Evolutionary conservation across 345 rosid species (phyloP).

Genomic region (Triadica sebifera): DNA sequence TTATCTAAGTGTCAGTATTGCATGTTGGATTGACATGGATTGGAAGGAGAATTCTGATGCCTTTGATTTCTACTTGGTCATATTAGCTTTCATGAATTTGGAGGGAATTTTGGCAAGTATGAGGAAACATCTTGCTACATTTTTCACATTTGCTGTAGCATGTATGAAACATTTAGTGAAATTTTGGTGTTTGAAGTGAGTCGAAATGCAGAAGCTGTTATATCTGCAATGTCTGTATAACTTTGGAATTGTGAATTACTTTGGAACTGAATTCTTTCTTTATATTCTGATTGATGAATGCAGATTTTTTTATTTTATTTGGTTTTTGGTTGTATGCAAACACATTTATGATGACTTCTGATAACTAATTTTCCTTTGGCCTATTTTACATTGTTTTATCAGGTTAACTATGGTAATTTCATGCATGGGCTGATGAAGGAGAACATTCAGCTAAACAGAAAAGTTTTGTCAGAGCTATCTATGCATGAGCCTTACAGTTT

Average conservation of each 20-base stretch:
- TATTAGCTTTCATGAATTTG: no score
- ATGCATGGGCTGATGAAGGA: constrained; percentile 93
- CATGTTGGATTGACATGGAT: no score
- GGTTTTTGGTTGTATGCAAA: not conserved
- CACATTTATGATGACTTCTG: not conserved
- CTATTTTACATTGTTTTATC: not conserved
- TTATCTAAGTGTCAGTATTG: no score
- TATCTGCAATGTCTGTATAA: not conserved
- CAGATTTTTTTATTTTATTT: not conserved
- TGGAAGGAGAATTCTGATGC: no score
- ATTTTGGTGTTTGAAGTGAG: not conserved
- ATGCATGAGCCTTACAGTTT: constrained; percentile 93
- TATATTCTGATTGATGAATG: not conserved
- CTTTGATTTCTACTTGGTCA: no score
- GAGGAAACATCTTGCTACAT: no score
- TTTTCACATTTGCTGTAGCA: no score
- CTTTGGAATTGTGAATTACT: not conserved
- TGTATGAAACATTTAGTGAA: not conserved
- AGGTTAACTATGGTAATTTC: constrained; percentile 90
- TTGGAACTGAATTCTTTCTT: not conserved
- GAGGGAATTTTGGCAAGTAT: no score
- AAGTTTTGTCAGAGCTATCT: constrained; percentile 76
- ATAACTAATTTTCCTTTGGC: not conserved
- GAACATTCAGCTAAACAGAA: constrained; percentile 87
- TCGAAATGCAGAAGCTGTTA: not conserved